Evolutionary conservation across 177 flowering plant genomes (phyloP), one percentile per base, ranked within the genome.

Genomic region (Vitis hybrid): DNA sequence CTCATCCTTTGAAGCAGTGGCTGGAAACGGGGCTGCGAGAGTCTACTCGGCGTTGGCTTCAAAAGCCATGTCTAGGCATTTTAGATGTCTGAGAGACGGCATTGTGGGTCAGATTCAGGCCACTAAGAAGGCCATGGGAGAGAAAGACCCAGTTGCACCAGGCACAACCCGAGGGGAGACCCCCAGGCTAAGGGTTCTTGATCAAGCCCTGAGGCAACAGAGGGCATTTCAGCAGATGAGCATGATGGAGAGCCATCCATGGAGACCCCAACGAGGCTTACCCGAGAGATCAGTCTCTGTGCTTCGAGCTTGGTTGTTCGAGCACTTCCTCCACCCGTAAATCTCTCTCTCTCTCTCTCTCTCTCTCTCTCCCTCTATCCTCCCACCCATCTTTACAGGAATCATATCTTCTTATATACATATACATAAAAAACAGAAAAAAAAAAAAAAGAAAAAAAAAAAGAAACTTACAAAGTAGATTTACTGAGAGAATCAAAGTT

Each of bases 281-380:
- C 99, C 99, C 0, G 99, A 96, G 67, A 71, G 97, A 68, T 91
- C 99, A 0, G 97, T 96, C 2, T 89, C 95, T 3, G 85, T 93
- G 70, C 99, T 96, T 62, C 93, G 99, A 1, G 97, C 98, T 78
- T 96, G 99, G 99, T 87, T 96, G 34, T 93, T 93, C 62, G 99
- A 94, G 69, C 97, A 96, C 69, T 96, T 96, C 73, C 94, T 96
- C 55, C 97, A 96, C 80, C 99, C 99, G 99, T 96, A 87, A 84
- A 59, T 67, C 32, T 61, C 66, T 60, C 57, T 9, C 50, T 56
- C 54, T 74, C 66, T 50, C 55, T 64, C 70, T 68, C 62, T 51
- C 52, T 21, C 23, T 21, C 23, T 21, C 23, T 21, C 23, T 70
- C 52, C 7, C 26, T 60, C 19, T 63, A 26, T 54, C 13, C 58